Percentiles rank a stretch among this genome's conserved stretches.
Conservation (phyloP, 1,284 basidiomycete species). For the Cryptococcus sp. region DNA sequence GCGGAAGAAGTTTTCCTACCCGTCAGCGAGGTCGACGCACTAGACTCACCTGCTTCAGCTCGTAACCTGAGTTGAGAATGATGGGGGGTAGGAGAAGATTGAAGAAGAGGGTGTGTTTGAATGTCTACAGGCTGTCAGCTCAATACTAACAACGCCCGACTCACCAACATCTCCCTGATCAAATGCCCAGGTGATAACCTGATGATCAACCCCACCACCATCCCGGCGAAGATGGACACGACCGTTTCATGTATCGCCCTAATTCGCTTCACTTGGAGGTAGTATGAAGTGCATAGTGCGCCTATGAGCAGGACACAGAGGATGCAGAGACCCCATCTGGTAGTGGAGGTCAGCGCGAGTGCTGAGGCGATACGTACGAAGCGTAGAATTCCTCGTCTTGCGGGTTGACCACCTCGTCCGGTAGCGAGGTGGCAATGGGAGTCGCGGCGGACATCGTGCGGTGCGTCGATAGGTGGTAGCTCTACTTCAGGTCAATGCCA, state of each 20-base stretch:
- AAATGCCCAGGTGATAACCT: slow-evolving; percentile 87
- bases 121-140: slow-evolving; percentile 62
- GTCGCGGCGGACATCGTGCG: slow-evolving; percentile 15
- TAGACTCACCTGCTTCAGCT: slow-evolving; percentile 77
- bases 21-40: background rate
- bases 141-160: slow-evolving; percentile 48
- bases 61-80: slow-evolving; percentile 96
- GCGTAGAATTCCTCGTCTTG: slow-evolving; percentile 89
- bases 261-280: slow-evolving; percentile 94
- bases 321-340: slow-evolving; percentile 82
- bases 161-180: slow-evolving; percentile 95
- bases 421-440: slow-evolving; percentile 14
- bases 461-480: background rate
- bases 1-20: slow-evolving; percentile 91
- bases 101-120: slow-evolving; percentile 97
- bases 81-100: slow-evolving; percentile 96
- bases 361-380: slow-evolving; percentile 55
- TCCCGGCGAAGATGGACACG: slow-evolving; percentile 91
- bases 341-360: background rate
- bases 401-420: slow-evolving; percentile 37
- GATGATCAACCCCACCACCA: slow-evolving; percentile 91
- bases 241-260: slow-evolving; percentile 95
- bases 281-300: slow-evolving; percentile 95
- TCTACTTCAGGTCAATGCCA: background rate
- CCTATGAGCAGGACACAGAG: slow-evolving; percentile 92